Evolutionary conservation across 106 monocot genomes (phyloP).

Genomic region (Iris macrosiphon): DNA sequence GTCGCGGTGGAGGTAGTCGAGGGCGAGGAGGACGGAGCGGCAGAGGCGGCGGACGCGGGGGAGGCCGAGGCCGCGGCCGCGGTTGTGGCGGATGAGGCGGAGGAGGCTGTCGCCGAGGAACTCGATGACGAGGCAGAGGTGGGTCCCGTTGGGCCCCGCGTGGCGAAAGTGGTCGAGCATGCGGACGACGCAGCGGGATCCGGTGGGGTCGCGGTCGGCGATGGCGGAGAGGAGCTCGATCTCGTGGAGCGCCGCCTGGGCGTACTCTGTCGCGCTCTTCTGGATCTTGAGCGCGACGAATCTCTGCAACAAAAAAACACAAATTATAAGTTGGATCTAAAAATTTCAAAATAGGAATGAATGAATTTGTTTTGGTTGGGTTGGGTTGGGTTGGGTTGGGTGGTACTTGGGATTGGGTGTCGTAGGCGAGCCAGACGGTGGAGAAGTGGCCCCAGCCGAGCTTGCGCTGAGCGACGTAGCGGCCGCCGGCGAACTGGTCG

Average conservation of each 20-base stretch:
- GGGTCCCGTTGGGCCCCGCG: conserved; percentile 87
- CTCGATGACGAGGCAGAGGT: conserved; percentile 77
- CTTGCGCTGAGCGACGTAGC: conserved; percentile 67
- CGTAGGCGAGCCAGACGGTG: conserved; percentile 74
- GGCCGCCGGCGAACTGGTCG: conserved; percentile 62
- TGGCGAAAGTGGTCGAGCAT: conserved; percentile 85
- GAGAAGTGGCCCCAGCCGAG: conserved; percentile 78
- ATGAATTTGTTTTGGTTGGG: no score
- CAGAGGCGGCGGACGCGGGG: conserved; percentile 57
- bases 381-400: no score
- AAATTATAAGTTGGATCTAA: no score
- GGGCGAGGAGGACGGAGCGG: conserved; percentile 57
- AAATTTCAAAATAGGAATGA: no score
- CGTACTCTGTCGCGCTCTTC: conserved; percentile 75
- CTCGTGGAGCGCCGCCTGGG: conserved; percentile 81
- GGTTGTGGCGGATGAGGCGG: conserved; percentile 66
- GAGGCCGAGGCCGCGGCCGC: conserved; percentile 68
- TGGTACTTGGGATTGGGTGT: conserved; percentile 26
- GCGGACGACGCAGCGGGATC: conserved; percentile 50
- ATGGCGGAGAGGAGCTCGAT: conserved; percentile 74
- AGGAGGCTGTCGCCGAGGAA: conserved; percentile 89
- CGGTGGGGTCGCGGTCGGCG: conserved; percentile 60
- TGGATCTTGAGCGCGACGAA: conserved; percentile 95
- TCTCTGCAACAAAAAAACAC: conserved; percentile 47
- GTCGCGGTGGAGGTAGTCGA: conserved; percentile 81